A percentile compares a stretch with the other conserved stretches of the same genome.
phyloP scores from a whole-genome alignment of 2,329 filamentous ascomycete genomes.

The Colletotrichum sp. region DNA sequence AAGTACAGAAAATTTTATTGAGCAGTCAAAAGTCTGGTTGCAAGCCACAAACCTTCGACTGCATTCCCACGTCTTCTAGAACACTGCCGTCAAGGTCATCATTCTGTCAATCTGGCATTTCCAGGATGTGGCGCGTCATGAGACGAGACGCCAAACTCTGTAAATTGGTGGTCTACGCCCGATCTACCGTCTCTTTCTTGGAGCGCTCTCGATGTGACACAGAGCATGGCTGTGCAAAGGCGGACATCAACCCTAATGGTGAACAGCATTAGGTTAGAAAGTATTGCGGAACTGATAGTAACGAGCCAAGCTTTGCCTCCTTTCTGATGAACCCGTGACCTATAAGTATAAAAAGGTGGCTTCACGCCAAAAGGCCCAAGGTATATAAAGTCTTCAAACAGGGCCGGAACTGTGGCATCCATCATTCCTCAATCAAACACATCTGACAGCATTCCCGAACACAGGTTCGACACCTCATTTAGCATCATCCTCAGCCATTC shows the following conservation, averaged over 20 bases:
- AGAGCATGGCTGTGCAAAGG: neutral
- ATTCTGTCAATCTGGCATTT: too few species aligned
- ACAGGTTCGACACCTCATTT: too few species aligned
- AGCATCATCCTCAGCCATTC: fast-evolving
- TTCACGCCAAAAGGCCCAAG: neutral
- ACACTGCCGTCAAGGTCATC: too few species aligned
- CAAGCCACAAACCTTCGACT: too few species aligned
- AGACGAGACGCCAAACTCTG: too few species aligned
- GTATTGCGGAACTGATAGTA: neutral
- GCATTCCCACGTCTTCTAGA: too few species aligned
- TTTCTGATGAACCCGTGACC: neutral
- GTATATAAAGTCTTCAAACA: fast-evolving
- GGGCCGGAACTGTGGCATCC: neutral
- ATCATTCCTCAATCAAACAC: fast-evolving
- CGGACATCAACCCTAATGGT: neutral
- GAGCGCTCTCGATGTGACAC: fast-evolving
- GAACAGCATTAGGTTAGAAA: neutral
- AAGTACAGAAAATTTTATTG: neutral
- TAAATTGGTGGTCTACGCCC: too few species aligned
- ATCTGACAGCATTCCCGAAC: too few species aligned
- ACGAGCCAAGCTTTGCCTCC: neutral
- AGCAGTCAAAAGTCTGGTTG: neutral
- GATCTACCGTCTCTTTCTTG: neutral
- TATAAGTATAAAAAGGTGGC: fast-evolving
- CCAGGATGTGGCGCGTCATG: too few species aligned